Conservation (phyloP, 2,329 filamentous ascomycete genomes). For the Trichophyton mentagrophytes region DNA sequence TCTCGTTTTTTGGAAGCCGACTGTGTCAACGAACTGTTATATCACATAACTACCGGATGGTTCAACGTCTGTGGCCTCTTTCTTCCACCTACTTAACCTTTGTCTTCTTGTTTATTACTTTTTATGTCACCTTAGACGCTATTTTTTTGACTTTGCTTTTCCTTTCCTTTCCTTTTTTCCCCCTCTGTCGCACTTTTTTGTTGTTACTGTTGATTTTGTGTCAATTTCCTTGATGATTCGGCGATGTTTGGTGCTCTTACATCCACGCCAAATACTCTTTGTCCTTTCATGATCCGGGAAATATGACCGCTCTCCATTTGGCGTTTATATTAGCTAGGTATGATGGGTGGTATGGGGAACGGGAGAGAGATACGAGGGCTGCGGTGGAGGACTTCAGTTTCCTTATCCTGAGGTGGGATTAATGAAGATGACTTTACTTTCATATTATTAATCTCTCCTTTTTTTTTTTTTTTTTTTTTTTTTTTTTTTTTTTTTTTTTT, state of each 20-base stretch:
- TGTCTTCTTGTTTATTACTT: slow-evolving; percentile 5
- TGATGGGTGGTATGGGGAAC: not conserved
- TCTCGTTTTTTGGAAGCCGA: not conserved
- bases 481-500: no score
- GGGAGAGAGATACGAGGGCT: not conserved
- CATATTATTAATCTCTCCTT: not conserved
- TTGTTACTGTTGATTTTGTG: not conserved
- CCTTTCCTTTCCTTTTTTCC: not conserved
- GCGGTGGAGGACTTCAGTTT: not conserved
- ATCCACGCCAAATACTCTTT: not conserved
- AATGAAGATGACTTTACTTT: slow-evolving; percentile 2
- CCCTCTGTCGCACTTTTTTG: not conserved
- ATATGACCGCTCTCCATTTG: not conserved
- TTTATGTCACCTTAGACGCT: not conserved
- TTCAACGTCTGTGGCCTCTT: not conserved
- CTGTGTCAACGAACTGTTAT: not conserved
- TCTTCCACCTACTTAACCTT: not conserved
- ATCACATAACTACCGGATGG: not conserved
- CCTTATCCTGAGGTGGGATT: not conserved
- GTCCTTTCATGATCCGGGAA: slow-evolving; percentile 1
- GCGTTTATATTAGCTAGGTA: slow-evolving; percentile 2
- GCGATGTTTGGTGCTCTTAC: not conserved
- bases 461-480: no score
- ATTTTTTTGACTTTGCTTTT: not conserved
- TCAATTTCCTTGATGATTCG: not conserved